Base-by-base conservation (phyloP, 2,329 filamentous ascomycete species). In the Cryphonectria japonica region DNA sequence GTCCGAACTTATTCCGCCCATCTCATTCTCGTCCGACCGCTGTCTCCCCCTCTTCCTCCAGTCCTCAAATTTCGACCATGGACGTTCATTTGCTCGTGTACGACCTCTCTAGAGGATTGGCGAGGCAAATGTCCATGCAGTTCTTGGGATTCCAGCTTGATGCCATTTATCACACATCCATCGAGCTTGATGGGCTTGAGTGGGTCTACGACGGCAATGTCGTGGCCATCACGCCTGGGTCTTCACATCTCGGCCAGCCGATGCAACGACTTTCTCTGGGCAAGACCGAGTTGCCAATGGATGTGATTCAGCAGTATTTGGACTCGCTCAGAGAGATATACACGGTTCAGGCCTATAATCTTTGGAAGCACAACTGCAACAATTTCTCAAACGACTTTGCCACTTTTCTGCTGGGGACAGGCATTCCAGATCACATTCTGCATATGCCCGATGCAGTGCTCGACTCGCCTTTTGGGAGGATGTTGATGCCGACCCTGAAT, bases 371-470 rank as follows among this genome's bases (percentile, higher is more conserved):
- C 81, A 99, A 99, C 79, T 98, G 95, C 84, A 99, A 98, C 83
- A 98, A 98, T 80, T 99, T 98, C 81, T 93, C 93, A 3, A 95
- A 98, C 78, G 94, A 97, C 73, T 91, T 98, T 75, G 85, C 93
- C 73, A 96, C 93, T 80, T 98, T 98, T 74, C 85, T 98, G 0
- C 84, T 98, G 0, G 95, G 96, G 32, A 92, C 91, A 75, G 93
- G 93, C 2, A 98, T 98, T 72, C 96, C 96, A 0, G 87, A 91
- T 0, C 91, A 97, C 76, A 98, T 99, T 75, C 88, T 89, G 41
- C 93, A 91, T 75, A 90, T 98, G 78, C 95, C 95, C 0, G 87
- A 94, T 77, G 92, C 91, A 0, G 95, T 98, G 11, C 85, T 98
- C 16, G 89, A 92, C 71, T 96, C 94, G 0, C 94, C 94, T 0